Conservation (phyloP, 2,329 filamentous ascomycete genomes). For the Paecilomyces sp. region DNA sequence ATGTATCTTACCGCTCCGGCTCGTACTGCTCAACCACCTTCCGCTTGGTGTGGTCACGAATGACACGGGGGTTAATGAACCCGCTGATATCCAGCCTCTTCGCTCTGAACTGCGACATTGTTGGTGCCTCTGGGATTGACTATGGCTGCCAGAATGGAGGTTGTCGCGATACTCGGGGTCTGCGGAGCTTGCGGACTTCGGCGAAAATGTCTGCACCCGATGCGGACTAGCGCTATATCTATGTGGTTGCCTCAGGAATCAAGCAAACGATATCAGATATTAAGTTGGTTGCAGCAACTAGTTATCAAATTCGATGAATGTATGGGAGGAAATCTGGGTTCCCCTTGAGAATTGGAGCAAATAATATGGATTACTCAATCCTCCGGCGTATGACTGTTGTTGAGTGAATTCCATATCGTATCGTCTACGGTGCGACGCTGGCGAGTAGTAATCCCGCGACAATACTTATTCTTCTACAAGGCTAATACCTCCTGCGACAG, state of each 20-base stretch:
- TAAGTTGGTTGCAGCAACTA: background rate
- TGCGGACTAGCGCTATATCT: slow-evolving; percentile 16
- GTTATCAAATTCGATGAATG: background rate
- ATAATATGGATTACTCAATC: background rate
- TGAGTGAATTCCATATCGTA: background rate
- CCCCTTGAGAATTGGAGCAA: background rate
- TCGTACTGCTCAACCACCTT: slow-evolving; percentile 84
- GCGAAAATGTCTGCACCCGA: slow-evolving; percentile 14
- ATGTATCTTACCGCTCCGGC: slow-evolving; percentile 64
- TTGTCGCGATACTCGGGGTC: slow-evolving; percentile 9
- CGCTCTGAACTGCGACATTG: slow-evolving; percentile 77
- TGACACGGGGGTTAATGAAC: slow-evolving; percentile 76
- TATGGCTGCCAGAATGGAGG: slow-evolving; percentile 3
- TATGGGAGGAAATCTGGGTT: background rate
- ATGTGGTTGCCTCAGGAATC: background rate
- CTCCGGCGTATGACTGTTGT: background rate
- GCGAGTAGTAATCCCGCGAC: background rate
- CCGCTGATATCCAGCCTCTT: slow-evolving; percentile 87
- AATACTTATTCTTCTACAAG: background rate
- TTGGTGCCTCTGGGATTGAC: slow-evolving; percentile 24
- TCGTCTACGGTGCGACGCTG: background rate
- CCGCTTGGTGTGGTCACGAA: slow-evolving; percentile 95
- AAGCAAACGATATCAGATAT: background rate
- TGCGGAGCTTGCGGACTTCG: slow-evolving; percentile 12
- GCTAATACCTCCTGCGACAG: background rate